Conservation (phyloP, 345 rosid genomes). For the Raphanus sativus region DNA sequence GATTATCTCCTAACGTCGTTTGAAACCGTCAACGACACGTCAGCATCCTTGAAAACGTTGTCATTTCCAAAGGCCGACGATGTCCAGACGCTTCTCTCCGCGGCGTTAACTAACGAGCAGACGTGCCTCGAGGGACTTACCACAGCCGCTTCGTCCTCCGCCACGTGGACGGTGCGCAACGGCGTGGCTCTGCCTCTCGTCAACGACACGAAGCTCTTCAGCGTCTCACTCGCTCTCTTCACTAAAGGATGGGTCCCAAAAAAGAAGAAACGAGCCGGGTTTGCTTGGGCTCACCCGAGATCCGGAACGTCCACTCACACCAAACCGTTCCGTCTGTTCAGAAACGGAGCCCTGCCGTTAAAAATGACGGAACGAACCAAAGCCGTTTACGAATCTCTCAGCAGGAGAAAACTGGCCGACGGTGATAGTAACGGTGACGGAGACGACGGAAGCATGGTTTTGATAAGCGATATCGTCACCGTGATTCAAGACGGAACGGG, state of each 20-base stretch:
- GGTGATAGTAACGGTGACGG: slow-evolving; percentile 20
- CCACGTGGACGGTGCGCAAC: slow-evolving; percentile 51
- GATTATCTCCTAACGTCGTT: slow-evolving; percentile 58
- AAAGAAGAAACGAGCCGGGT: slow-evolving; percentile 44
- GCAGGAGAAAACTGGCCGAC: slow-evolving; percentile 39
- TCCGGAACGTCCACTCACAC: slow-evolving; percentile 15
- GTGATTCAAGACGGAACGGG: slow-evolving; percentile 72
- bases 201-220: slow-evolving; percentile 74
- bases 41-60: slow-evolving; percentile 34
- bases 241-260: slow-evolving; percentile 75
- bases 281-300: slow-evolving; percentile 39
- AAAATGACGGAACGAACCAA: slow-evolving; percentile 56
- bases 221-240: slow-evolving; percentile 74
- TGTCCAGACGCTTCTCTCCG: slow-evolving; percentile 69
- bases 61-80: slow-evolving; percentile 57
- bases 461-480: slow-evolving; percentile 57
- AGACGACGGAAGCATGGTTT: slow-evolving; percentile 44
- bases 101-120: slow-evolving; percentile 73
- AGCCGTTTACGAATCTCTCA: slow-evolving; percentile 43
- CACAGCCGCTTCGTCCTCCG: slow-evolving; percentile 40
- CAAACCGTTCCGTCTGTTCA: slow-evolving; percentile 27
- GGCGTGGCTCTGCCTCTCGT: slow-evolving; percentile 53
- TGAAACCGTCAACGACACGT: slow-evolving; percentile 44
- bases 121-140: slow-evolving; percentile 74
- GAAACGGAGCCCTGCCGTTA: slow-evolving; percentile 54